These are phyloP conservation scores for Volvox carteri DNA, from an alignment of 163 green algal species.

Conservation along the genomic window DNA sequence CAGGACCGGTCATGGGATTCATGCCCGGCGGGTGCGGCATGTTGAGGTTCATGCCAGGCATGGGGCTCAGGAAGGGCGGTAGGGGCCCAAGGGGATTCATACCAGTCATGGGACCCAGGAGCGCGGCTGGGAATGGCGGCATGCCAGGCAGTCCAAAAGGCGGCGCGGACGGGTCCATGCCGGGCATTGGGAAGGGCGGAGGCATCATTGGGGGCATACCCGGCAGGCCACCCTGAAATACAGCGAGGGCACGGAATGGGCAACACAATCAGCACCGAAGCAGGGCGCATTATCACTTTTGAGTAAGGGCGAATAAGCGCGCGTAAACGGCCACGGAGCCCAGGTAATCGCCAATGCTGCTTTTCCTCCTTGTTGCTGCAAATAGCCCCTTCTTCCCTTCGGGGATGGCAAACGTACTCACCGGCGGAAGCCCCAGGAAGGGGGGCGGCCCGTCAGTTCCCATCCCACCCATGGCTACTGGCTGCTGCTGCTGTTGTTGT, in stretches of 20 bases:
- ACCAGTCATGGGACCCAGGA: background rate
- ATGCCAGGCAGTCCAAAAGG: conserved; percentile 21
- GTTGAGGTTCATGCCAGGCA: conserved; percentile 24
- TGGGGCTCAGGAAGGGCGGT: conserved; percentile 19
- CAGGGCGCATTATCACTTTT: too few relatives aligned
- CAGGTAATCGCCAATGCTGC: too few relatives aligned
- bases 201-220: conserved; percentile 38
- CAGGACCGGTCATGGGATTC: background rate
- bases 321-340: too few relatives aligned
- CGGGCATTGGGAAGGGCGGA: conserved; percentile 27
- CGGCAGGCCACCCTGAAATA: background rate
- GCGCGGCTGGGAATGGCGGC: conserved; percentile 40
- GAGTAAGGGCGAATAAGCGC: too few relatives aligned
- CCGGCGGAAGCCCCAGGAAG: conserved; percentile 36
- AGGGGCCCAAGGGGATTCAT: conserved; percentile 26
- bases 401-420: background rate
- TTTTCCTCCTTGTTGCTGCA: too few relatives aligned
- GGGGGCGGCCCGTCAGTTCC: background rate
- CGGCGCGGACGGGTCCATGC: background rate
- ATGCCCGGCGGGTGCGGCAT: background rate
- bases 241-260: too few relatives aligned
- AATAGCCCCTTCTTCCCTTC: too few relatives aligned
- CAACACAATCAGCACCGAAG: too few relatives aligned
- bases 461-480: conserved; percentile 21
- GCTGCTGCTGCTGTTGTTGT: conserved; percentile 26